Base-by-base conservation (phyloP, 2,329 filamentous ascomycete species). In the Malbranchea zuffiana region DNA sequence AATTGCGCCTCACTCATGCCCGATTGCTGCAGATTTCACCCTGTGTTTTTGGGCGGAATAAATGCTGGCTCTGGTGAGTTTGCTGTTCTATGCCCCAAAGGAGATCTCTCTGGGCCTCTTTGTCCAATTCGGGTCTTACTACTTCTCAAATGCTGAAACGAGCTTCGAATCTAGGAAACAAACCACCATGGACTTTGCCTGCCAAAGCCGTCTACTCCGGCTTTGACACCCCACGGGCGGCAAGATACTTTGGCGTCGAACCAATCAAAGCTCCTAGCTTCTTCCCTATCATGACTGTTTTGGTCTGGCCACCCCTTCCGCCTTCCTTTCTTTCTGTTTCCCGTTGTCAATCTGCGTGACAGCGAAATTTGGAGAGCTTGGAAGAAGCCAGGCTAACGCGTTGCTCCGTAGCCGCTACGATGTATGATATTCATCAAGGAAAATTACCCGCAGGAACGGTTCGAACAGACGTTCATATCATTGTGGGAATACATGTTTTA, bases 31-130 rank as follows among this genome's bases (percentile, higher is more conserved):
- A 83, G 79, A 34, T 72, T 82, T 48, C 69, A 80, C 45, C 83
- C 83, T 10, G 68, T 86, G 35, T 78, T 87, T 51, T 66, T 88
- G 10, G 77, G 75, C 17, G 79, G 69, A 30, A 73, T 83, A 51
- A 81, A 78, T 51, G 62, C 66, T 23, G 67, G 63, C 13, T 70
- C 70, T 29, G 74, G 74, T 76, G 58, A 39, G 55, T 43, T 27
- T 10, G 20, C 15, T 25, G 15, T 23, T 6, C 10, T 10, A 25
- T 25, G 20, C 19, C 21, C 3, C 6, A 13, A 8, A 8, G 8
- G 13, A 10, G 16, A 30, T 11, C 16, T 30, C 27, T n/a, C 10
- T 15, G n/a, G n/a, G n/a, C n/a, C n/a, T n/a, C n/a, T n/a, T n/a
- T n/a, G n/a, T n/a, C n/a, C n/a, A n/a, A n/a, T n/a, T n/a, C n/a